Conservation (phyloP, 129 eudicot genomes). For the Flaveria trinervia region DNA sequence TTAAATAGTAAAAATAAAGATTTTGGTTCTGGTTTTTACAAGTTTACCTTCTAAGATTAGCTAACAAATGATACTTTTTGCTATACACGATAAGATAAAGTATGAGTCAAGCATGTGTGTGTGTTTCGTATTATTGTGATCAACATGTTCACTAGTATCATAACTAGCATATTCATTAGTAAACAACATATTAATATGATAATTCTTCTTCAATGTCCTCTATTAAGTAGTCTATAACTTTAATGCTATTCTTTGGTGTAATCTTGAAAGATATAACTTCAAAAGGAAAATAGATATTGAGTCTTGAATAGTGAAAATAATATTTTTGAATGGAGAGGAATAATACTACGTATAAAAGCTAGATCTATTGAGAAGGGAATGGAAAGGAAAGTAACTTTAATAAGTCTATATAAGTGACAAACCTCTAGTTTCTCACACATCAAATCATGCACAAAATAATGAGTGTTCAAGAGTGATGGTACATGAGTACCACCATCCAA, state of each 20-base stretch:
- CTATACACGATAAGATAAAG: too few species aligned
- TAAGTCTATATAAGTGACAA: slow-evolving; percentile 46
- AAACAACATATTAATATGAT: background rate
- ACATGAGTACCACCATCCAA: slow-evolving; percentile 16
- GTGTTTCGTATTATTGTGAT: background rate
- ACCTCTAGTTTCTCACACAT: slow-evolving; percentile 39
- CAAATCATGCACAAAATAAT: slow-evolving; percentile 29
- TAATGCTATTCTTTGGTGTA: background rate
- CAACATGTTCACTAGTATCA: background rate
- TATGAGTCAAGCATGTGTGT: too few species aligned
- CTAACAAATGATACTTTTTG: too few species aligned
- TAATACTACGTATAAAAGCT: slow-evolving; percentile 36
- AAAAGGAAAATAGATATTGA: background rate
- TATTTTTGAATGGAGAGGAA: slow-evolving; percentile 1
- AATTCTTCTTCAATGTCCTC: background rate
- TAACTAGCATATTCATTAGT: background rate
- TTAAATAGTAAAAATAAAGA: too few species aligned
- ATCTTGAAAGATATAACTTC: background rate
- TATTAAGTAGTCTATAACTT: background rate
- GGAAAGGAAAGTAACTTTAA: slow-evolving; percentile 28
- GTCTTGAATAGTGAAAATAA: background rate
- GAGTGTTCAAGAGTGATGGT: slow-evolving; percentile 20
- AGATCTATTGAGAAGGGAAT: slow-evolving; percentile 32
- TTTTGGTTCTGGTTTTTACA: too few species aligned
- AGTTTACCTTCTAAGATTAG: too few species aligned